These are phyloP conservation scores for Candida krabiensis DNA, from an alignment of 805 yeast species.

Conservation along the genomic window DNA sequence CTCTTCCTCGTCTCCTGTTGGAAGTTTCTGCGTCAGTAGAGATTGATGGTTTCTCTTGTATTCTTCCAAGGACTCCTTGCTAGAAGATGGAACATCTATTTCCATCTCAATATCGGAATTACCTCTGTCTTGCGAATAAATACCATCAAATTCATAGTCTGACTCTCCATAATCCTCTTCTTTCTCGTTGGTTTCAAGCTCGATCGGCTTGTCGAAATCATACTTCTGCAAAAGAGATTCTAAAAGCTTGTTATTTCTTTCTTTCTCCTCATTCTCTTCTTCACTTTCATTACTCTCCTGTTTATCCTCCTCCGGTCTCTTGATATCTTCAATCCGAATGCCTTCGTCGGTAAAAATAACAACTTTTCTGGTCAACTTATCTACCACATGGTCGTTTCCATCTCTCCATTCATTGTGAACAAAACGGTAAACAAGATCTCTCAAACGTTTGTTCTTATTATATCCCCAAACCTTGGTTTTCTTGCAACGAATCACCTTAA, in stretches of 20 bases:
- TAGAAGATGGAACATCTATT: slow-evolving; percentile 21
- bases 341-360: slow-evolving; percentile 32
- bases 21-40: background rate
- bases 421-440: slow-evolving; percentile 65
- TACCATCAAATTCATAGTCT: slow-evolving; percentile 48
- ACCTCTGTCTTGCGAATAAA: slow-evolving; percentile 23
- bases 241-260: slow-evolving; percentile 46
- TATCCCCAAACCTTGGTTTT: slow-evolving; percentile 92
- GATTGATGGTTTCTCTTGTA: slow-evolving; percentile 22
- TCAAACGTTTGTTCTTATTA: slow-evolving; percentile 60
- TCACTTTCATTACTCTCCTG: slow-evolving; percentile 31
- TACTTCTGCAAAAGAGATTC: slow-evolving; percentile 46
- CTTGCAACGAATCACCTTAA: slow-evolving; percentile 55
- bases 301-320: slow-evolving; percentile 5
- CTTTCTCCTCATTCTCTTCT: slow-evolving; percentile 35
- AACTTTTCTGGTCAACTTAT: slow-evolving; percentile 37
- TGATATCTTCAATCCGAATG: slow-evolving; percentile 7
- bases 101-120: slow-evolving; percentile 27
- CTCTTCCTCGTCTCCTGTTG: slow-evolving; percentile 21
- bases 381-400: slow-evolving; percentile 77
- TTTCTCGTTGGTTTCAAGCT: slow-evolving; percentile 29
- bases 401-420: slow-evolving; percentile 74
- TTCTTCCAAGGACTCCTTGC: slow-evolving; percentile 24
- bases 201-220: slow-evolving; percentile 54
- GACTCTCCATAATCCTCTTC: slow-evolving; percentile 39